Base-by-base conservation (phyloP, 768 basidiomycete genomes). In the Hygrophoropsis aurantiaca region DNA sequence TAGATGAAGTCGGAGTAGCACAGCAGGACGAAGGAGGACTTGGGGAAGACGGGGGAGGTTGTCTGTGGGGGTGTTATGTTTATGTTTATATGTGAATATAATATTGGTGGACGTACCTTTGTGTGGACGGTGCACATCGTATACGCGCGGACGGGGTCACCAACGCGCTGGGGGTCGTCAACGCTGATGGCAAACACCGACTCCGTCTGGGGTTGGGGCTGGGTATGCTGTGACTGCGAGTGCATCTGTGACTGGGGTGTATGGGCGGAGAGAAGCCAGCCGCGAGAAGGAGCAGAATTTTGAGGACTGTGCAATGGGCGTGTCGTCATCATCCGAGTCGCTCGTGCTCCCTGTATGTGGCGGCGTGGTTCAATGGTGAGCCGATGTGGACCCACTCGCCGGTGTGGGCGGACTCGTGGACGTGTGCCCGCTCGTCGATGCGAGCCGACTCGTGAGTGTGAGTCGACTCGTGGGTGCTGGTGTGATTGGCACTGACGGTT, bases 41-140 rank as follows among this genome's bases (percentile, higher is more conserved):
- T 91, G 54, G 84, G 80, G 69, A 80, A 98, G 20, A 86, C 69
- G 0, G 90, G 85, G 3, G 92, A 94, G 6, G 86, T 90, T 0
- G 94, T 97, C 87, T 91, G 30, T 46, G 15, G n/a, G 7, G 6
- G 33, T 13, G n/a, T 7, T 24, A 3, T 40, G 1, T 26, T 9
- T 49, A 44, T 46, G 35, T 44, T 9, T 13, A 10, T 13, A n/a
- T 15, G 10, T 3, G 11, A 15, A 47, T 13, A 27, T 23, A 30
- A 49, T 19, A 20, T 36, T 37, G 13, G 38, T 24, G 8, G 30
- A 60, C 81, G 43, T 62, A 90, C 91, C 54, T 81, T 74, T 11
- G 94, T 97, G 50, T 91, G 87, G 2, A 99, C 92, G 2, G 97
- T 99, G 64, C 98, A 99, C 72, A 98, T 93, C 9, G 90, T 97